Conservation (phyloP, 495 filamentous ascomycete genomes). For the Evernia prunastri region DNA sequence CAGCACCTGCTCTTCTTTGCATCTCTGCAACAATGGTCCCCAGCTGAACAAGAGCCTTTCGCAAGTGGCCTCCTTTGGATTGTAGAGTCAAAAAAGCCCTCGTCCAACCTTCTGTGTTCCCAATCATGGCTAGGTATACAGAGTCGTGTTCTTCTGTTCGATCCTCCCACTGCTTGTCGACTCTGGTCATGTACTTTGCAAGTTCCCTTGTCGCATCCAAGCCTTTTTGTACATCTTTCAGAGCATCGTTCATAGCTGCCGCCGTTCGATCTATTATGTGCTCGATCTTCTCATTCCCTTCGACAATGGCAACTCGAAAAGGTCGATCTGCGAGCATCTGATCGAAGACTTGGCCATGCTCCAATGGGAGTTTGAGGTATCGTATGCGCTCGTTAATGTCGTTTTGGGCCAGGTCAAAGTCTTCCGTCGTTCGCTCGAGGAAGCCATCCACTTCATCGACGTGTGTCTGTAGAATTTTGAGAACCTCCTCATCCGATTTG, state of each 20-base stretch:
- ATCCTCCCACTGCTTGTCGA: constrained; percentile 51
- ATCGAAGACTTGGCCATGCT: constrained; percentile 79
- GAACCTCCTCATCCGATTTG: constrained; percentile 78
- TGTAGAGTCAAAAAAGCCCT: constrained; percentile 64
- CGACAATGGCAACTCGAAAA: constrained; percentile 73
- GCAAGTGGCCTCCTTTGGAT: constrained; percentile 54
- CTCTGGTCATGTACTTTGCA: constrained; percentile 60
- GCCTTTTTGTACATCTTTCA: constrained; percentile 73
- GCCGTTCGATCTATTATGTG: constrained; percentile 76
- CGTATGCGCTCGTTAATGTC: constrained; percentile 70
- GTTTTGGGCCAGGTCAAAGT: constrained; percentile 71
- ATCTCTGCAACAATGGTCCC: constrained; percentile 66
- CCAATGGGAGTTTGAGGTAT: constrained; percentile 74
- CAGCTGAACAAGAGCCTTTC: constrained; percentile 55
- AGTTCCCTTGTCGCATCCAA: constrained; percentile 70
- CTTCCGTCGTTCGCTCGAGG: constrained; percentile 74
- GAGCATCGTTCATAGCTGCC: constrained; percentile 61
- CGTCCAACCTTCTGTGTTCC: constrained; percentile 83
- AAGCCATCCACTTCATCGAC: constrained; percentile 93
- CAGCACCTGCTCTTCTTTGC: constrained; percentile 65
- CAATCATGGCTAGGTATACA: constrained; percentile 72
- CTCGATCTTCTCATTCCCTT: constrained; percentile 87
- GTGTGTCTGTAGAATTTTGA: constrained; percentile 83
- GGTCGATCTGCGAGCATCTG: constrained; percentile 77
- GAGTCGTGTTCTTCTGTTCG: constrained; percentile 44